Conservation (phyloP, 2,329 filamentous ascomycete genomes). For the Juglanconis oblonga region DNA sequence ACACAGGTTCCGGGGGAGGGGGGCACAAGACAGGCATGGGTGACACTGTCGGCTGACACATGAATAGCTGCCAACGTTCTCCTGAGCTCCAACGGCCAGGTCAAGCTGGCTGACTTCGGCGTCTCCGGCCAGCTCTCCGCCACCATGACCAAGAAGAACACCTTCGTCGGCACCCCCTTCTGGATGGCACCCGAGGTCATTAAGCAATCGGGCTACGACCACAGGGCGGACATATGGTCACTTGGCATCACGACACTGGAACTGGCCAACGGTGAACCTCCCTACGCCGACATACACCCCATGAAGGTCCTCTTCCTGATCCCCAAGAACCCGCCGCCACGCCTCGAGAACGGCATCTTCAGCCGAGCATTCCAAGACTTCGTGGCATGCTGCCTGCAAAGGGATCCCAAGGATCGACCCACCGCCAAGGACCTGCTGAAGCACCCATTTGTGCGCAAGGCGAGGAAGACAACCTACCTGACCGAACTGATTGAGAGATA, state of each 20-base stretch:
- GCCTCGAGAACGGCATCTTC: conserved; percentile 71
- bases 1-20: background rate
- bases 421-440: conserved; percentile 82
- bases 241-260: conserved; percentile 92
- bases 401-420: conserved; percentile 86
- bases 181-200: conserved; percentile 99
- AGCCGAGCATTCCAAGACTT: conserved; percentile 83
- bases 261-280: conserved; percentile 86
- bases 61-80: conserved; percentile 82
- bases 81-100: conserved; percentile 84
- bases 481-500: conserved; percentile 93
- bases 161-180: conserved; percentile 95
- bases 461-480: conserved; percentile 93
- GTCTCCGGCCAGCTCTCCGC: conserved; percentile 94
- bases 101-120: conserved; percentile 95
- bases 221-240: conserved; percentile 98
- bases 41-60: background rate
- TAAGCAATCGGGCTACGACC: conserved; percentile 95
- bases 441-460: conserved; percentile 85
- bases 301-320: conserved; percentile 99
- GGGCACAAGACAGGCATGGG: background rate
- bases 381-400: conserved; percentile 76
- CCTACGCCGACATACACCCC: conserved; percentile 93
- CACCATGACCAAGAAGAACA: conserved; percentile 99
- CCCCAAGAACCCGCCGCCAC: conserved; percentile 86